Evolutionary conservation across 768 basidiomycete species (phyloP), one percentile per base, ranked within the genome.

Genomic region (Macrolepiota dolichaula): DNA sequence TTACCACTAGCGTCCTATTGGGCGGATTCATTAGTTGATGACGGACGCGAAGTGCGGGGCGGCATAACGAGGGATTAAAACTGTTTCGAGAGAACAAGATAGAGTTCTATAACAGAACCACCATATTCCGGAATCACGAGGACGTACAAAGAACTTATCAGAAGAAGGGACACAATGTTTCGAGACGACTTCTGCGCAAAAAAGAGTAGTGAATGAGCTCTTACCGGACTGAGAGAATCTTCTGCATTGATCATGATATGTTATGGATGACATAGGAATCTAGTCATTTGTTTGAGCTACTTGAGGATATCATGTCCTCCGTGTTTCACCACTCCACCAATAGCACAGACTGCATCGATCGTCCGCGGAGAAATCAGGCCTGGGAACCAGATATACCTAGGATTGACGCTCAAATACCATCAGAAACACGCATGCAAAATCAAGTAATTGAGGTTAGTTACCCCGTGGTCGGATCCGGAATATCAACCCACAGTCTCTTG

Each of bases 371-470:
- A 59, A 52, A 17, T 25, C 42, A 36, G 42, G 44, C 17, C 37
- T 24, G 29, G 51, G 40, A 32, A 22, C 35, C 46, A 50, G 49
- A 50, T 46, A 36, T 47, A 24, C 35, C 51, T 46, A n/a, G 38
- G 27, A 59, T 59, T 59, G 51, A 29, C 59, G 44, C 9, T 42
- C 27, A 35, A 36, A 47, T 38, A 57, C 59, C 51, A 59, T 59
- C 59, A 59, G 59, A 53, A 59, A 22, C 19, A 29, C 51, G 38
- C 10, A 35, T 51, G 25, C 22, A 59, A 40, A 53, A 49, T 49
- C 32, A 24, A 46, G 46, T 50, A 37, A 50, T 50, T 24, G 42
- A 13, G 47, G 40, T 24, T 32, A 52, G 51, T 42, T 53, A 52
- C 51, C 51, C 59, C 38, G 13, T 29, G 35, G 11, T 32, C 15